Conservation (phyloP, 345 rosid genomes). For the Euphorbia pulcherrima region DNA sequence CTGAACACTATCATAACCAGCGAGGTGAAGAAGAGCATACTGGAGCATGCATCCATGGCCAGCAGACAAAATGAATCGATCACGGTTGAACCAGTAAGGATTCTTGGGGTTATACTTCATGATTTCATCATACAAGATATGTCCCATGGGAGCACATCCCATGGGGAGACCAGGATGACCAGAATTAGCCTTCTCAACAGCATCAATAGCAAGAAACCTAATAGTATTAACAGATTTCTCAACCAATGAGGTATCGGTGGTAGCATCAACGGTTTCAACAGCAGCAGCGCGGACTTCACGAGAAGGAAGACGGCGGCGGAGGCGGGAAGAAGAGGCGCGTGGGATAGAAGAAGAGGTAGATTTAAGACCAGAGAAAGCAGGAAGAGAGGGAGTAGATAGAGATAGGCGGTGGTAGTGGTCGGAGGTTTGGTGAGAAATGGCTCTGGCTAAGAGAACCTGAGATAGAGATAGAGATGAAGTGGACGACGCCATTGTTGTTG, state of each 20-base stretch:
- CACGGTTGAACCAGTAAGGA: slow-evolving; percentile 97
- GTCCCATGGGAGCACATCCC: slow-evolving; percentile 98
- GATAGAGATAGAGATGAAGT: slow-evolving; percentile 54
- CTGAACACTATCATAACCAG: slow-evolving; percentile 89
- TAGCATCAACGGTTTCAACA: slow-evolving; percentile 45
- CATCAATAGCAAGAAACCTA: slow-evolving; percentile 79
- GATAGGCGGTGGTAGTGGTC: slow-evolving; percentile 41
- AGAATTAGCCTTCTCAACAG: slow-evolving; percentile 95
- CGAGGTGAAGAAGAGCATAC: slow-evolving; percentile 90
- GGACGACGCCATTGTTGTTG: slow-evolving; percentile 48
- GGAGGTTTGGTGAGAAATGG: slow-evolving; percentile 39
- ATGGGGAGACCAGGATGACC: slow-evolving; percentile 97
- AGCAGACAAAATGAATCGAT: slow-evolving; percentile 90
- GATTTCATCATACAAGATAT: slow-evolving; percentile 78
- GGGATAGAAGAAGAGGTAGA: slow-evolving; percentile 23
- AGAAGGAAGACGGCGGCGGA: slow-evolving; percentile 25
- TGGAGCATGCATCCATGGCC: slow-evolving; percentile 97
- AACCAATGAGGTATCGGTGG: slow-evolving; percentile 59
- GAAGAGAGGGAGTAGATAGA: slow-evolving; percentile 36
- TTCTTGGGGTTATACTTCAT: slow-evolving; percentile 94
- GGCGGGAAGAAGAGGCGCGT: slow-evolving; percentile 18
- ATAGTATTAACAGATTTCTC: slow-evolving; percentile 82
- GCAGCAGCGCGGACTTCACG: slow-evolving; percentile 39
- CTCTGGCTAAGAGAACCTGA: slow-evolving; percentile 49
- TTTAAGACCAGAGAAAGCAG: slow-evolving; percentile 50